Base-by-base conservation (phyloP, 306 rosid species). In the Cajanus cajan region DNA sequence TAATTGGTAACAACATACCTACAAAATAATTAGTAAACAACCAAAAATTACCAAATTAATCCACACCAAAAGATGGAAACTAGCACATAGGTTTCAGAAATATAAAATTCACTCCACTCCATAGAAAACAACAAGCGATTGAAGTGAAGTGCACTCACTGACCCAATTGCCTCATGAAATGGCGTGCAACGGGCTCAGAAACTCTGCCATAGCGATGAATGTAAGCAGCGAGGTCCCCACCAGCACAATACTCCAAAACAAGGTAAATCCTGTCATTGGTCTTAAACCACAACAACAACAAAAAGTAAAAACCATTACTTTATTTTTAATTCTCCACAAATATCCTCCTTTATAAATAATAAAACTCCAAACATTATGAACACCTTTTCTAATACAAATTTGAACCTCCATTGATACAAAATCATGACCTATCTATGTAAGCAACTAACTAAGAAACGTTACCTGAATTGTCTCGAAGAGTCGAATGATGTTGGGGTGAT, bases 121-220 rank as follows among this genome's bases (percentile, higher is more conserved):
- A 22, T 3, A 63, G 22, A 63, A 44, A 63, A 63, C 36, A 76
- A 4, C 41, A 73, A 31, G 6, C 13, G 67, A 11, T 75, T 69
- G 11, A 73, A 82, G 68, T 69, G 11, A 73, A 82, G 68, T 34
- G 15, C 14, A 81, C 52, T 73, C 11, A 82, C 78, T 73, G 78
- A 96, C 99, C 99, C 85, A 96, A 80, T 79, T 96, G 97, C 79
- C 88, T 88, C 99, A 96, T 93, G 74, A 96, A 93, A 87, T 89
- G 91, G 77, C 93, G 79, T 9, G 99, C 97, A 86, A 82, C 83
- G 15, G 83, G 66, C 73, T 93, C 96, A 5, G 99, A 90, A 45
- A 93, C 96, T 74, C 83, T 93, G 69, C 92, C 90, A 76, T 84
- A 87, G 8, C 85, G 88, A 51, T 83, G 59, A 76, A 91, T 86